These are phyloP conservation scores for Cladosporium oxysporum DNA, from an alignment of 2,329 filamentous ascomycete genomes.

Conservation along the genomic window DNA sequence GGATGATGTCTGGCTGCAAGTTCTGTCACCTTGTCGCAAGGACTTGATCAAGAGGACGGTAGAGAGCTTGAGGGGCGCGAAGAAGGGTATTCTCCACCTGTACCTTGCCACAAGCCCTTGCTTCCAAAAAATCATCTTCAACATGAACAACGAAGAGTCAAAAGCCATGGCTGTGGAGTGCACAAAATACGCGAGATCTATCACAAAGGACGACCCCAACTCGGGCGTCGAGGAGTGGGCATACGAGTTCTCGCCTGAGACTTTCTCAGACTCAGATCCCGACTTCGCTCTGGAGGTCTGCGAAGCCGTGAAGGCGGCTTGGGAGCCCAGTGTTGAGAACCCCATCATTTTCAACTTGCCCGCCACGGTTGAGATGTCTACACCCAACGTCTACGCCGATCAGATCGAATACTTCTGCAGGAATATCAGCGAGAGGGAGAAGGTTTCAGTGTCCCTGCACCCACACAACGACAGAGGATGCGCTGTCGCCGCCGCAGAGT, in stretches of 20 bases:
- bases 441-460: slow-evolving; percentile 85
- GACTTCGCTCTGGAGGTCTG: slow-evolving; percentile 84
- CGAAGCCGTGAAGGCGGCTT: slow-evolving; percentile 90
- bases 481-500: slow-evolving; percentile 82
- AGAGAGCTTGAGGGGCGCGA: slow-evolving; percentile 82
- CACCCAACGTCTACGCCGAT: slow-evolving; percentile 93
- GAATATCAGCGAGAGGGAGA: slow-evolving; percentile 80
- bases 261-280: slow-evolving; percentile 85
- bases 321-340: slow-evolving; percentile 76
- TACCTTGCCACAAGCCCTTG: slow-evolving; percentile 96
- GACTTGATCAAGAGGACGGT: slow-evolving; percentile 90
- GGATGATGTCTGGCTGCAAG: slow-evolving; percentile 88
- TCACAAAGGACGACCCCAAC: slow-evolving; percentile 77
- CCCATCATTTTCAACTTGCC: slow-evolving; percentile 97
- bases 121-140: slow-evolving; percentile 89
- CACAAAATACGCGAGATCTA: slow-evolving; percentile 79
- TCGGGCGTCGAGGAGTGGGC: slow-evolving; percentile 65
- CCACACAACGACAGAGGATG: slow-evolving; percentile 94
- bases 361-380: slow-evolving; percentile 92
- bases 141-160: slow-evolving; percentile 78
- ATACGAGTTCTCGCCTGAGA: slow-evolving; percentile 83
- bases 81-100: slow-evolving; percentile 92
- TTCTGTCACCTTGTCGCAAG: slow-evolving; percentile 86
- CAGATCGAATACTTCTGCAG: slow-evolving; percentile 95
- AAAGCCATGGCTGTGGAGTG: slow-evolving; percentile 82